phyloP scores from a whole-genome alignment of 2,329 filamentous ascomycete species.

The Ascosphaera acerosa region DNA sequence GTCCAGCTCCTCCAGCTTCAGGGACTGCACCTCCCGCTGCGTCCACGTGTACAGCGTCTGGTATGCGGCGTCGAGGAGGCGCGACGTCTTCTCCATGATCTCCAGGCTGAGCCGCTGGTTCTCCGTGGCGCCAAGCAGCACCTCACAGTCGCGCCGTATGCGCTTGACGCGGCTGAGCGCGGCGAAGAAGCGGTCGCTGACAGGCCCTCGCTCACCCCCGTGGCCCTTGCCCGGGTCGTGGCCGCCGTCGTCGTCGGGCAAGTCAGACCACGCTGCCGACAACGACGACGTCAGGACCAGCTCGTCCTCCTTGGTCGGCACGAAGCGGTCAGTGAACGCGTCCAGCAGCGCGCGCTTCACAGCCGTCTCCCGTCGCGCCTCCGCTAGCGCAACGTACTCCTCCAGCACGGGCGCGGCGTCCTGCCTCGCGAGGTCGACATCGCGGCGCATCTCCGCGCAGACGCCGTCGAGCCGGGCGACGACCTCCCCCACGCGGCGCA shows the following conservation, averaged over 20 bases:
- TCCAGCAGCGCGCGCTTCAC: slow-evolving; percentile 53
- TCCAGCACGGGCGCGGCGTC: slow-evolving; percentile 50
- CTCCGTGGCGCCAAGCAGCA: slow-evolving; percentile 71
- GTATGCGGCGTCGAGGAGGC: slow-evolving; percentile 65
- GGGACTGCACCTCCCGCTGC: slow-evolving; percentile 69
- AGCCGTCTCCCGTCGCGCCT: slow-evolving; percentile 47
- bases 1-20: slow-evolving; percentile 86
- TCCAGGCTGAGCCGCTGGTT: slow-evolving; percentile 72
- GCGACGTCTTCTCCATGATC: slow-evolving; percentile 74
- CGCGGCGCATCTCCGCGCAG: slow-evolving; percentile 54
- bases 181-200: slow-evolving; percentile 65
- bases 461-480: slow-evolving; percentile 55
- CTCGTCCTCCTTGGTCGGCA: slow-evolving; percentile 59
- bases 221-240: too few relatives aligned
- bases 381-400: slow-evolving; percentile 49
- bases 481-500: slow-evolving; percentile 56
- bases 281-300: slow-evolving; percentile 49
- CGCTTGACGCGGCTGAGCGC: slow-evolving; percentile 56
- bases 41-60: slow-evolving; percentile 95
- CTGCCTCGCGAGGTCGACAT: slow-evolving; percentile 47
- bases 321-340: slow-evolving; percentile 59
- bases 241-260: too few relatives aligned
- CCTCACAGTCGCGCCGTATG: slow-evolving; percentile 69
- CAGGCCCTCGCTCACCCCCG: too few relatives aligned
- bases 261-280: too few relatives aligned